phyloP scores from a whole-genome alignment of 2,329 filamentous ascomycete genomes.

The Clathrospora elynae region DNA sequence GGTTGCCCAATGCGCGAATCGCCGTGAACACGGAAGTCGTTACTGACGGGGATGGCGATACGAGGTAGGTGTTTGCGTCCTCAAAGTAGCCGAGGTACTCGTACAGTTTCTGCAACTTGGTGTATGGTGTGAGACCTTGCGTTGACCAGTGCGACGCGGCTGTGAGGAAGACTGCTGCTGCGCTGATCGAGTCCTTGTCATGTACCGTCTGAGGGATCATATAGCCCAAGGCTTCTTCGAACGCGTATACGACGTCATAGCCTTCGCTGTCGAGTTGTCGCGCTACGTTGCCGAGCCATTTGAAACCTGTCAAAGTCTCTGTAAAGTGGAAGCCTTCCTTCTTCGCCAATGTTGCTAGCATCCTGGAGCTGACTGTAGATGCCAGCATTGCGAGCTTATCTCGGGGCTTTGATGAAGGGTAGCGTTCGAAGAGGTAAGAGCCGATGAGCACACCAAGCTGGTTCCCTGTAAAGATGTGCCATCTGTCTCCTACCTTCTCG shows the following conservation, averaged over 20 bases:
- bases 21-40: constrained; percentile 61
- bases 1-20: constrained; percentile 55
- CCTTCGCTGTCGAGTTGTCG: constrained; percentile 56
- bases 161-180: constrained; percentile 63
- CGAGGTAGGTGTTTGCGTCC: constrained; percentile 67
- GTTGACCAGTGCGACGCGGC: constrained; percentile 58
- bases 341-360: constrained; percentile 63
- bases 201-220: constrained; percentile 67
- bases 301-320: constrained; percentile 70
- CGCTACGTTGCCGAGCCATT: constrained; percentile 69
- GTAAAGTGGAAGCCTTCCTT: constrained; percentile 62
- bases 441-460: constrained; percentile 66
- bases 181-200: constrained; percentile 69
- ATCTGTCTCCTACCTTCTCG: constrained; percentile 61
- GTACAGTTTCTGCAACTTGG: constrained; percentile 63
- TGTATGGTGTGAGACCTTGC: constrained; percentile 61
- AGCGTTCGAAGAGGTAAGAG: constrained; percentile 60
- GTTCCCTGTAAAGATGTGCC: constrained; percentile 69
- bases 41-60: constrained; percentile 59
- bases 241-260: constrained; percentile 62
- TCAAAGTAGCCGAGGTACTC: constrained; percentile 64
- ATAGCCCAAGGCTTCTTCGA: constrained; percentile 70
- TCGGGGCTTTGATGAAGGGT: constrained; percentile 40
- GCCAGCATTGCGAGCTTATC: constrained; percentile 61
- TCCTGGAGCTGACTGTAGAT: constrained; percentile 68